phyloP scores from a whole-genome alignment of 2,329 filamentous ascomycete genomes.

The Scedosporium minutisporum region DNA sequence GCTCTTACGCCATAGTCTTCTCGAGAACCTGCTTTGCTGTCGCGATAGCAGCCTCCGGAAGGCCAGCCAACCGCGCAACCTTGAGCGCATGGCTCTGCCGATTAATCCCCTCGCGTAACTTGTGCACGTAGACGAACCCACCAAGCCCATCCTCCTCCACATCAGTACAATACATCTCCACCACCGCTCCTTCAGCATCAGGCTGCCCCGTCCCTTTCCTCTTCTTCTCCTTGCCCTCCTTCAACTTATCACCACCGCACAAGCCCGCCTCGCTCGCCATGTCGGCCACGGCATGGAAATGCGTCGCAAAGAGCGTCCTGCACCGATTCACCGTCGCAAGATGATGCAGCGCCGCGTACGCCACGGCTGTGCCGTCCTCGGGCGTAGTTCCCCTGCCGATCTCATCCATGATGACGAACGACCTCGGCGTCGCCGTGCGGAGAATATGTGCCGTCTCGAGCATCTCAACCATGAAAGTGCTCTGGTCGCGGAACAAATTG shows the following conservation, averaged over 20 bases:
- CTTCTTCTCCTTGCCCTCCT: slow-evolving; percentile 3
- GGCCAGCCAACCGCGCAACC: slow-evolving; percentile 77
- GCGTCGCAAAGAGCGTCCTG: slow-evolving; percentile 83
- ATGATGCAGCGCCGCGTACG: slow-evolving; percentile 80
- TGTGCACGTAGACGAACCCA: slow-evolving; percentile 81
- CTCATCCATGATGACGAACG: slow-evolving; percentile 98
- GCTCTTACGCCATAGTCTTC: background rate
- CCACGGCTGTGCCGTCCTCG: slow-evolving; percentile 81
- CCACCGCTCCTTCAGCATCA: slow-evolving; percentile 20
- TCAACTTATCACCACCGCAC: slow-evolving; percentile 17
- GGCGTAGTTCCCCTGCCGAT: slow-evolving; percentile 91
- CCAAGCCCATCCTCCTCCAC: slow-evolving; percentile 62
- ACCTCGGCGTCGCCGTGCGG: slow-evolving; percentile 69
- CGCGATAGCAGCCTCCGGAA: slow-evolving; percentile 63
- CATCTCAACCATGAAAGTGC: slow-evolving; percentile 99
- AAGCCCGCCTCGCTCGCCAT: slow-evolving; percentile 51
- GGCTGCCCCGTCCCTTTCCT: slow-evolving; percentile 6
- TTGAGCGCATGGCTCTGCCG: slow-evolving; percentile 84
- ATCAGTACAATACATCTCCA: slow-evolving; percentile 83
- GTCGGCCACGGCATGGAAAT: slow-evolving; percentile 81
- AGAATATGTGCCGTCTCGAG: slow-evolving; percentile 89
- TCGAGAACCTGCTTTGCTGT: slow-evolving; percentile 53
- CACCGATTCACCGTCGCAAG: slow-evolving; percentile 68
- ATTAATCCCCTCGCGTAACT: slow-evolving; percentile 72
- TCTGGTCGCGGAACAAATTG: slow-evolving; percentile 88